Conservation (phyloP, 345 rosid species). For the Brassica incana region DNA sequence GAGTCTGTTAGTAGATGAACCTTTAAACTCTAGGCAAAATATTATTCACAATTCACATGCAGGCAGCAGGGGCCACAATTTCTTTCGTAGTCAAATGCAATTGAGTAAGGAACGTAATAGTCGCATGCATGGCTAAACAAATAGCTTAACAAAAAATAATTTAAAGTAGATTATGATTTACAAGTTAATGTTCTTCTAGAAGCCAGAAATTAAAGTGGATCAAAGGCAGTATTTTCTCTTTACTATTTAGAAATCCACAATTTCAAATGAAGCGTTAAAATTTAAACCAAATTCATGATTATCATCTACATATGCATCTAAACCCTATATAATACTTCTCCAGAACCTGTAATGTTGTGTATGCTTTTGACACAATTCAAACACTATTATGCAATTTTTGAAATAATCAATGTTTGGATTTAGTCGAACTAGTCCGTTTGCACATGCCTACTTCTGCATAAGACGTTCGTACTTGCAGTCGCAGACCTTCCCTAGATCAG, state of each 20-base stretch:
- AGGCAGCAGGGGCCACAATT: constrained; percentile 14
- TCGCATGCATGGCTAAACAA: constrained; percentile 15
- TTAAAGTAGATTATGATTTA: neutral
- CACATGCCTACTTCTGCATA: constrained; percentile 19
- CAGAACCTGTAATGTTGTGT: neutral
- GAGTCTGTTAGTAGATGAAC: neutral
- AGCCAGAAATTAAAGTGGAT: constrained; percentile 7
- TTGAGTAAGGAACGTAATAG: constrained; percentile 17
- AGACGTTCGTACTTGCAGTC: constrained; percentile 10
- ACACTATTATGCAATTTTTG: neutral
- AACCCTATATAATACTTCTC: neutral
- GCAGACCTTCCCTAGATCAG: constrained; percentile 10
- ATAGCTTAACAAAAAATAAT: neutral
- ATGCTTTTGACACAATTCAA: neutral
- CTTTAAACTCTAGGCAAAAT: constrained; percentile 4
- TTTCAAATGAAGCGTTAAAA: constrained; percentile 1
- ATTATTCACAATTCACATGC: neutral
- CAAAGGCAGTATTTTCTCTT: neutral
- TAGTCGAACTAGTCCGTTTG: neutral
- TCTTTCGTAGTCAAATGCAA: neutral
- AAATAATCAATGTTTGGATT: neutral
- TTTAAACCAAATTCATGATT: neutral
- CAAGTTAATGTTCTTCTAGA: constrained; percentile 2
- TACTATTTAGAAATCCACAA: constrained; percentile 3
- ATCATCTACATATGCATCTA: neutral